Evolutionary conservation across 805 yeast species (phyloP), one percentile per base, ranked within the genome.

Genomic region (Clavispora vitiphila): DNA sequence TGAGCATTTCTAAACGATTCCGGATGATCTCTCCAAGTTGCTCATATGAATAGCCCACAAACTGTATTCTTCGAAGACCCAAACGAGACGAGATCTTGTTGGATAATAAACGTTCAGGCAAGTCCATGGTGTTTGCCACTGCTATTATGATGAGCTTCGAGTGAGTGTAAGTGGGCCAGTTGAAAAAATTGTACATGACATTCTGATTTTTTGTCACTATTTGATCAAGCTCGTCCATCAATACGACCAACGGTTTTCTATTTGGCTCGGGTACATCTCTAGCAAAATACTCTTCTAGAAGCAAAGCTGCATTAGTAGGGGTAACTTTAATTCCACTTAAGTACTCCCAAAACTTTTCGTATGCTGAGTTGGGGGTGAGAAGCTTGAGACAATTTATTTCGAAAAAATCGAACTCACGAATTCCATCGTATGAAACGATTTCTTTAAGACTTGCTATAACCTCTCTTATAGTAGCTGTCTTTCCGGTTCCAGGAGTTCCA

Each of bases 401-500:
- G 5, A 87, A 63, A 60, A 77, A 91, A 36, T 80, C 78, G 58
- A 93, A 93, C 53, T 84, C 88, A 25, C 78, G 74, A 20, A 93
- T 75, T 8, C 32, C 32, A 5, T 29, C 32, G 32, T 29, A 29
- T 7, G 32, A 11, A 8, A 29, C 32, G 12, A 29, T 29, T 10
- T 29, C 32, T 9, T 29, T 29, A 19, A 29, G 16, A 12, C 32
- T 29, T 14, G 19, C 12, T n/a, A 39, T 25, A 0, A 86, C 97
- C 55, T 89, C 96, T 41, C 96, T 67, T 2, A 91, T 81, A 0
- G 98, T 91, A 3, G 95, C 93, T 0, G 99, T 91, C 58, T 93
- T 93, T 10, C 99, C 99, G 2, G 95, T 91, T 8, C 99, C 99
- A 0, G 99, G 99, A 0, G 96, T 88, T 3, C 99, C 99, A 61